Base-by-base conservation (phyloP, 345 rosid species). In the Eutrema japonicum region DNA sequence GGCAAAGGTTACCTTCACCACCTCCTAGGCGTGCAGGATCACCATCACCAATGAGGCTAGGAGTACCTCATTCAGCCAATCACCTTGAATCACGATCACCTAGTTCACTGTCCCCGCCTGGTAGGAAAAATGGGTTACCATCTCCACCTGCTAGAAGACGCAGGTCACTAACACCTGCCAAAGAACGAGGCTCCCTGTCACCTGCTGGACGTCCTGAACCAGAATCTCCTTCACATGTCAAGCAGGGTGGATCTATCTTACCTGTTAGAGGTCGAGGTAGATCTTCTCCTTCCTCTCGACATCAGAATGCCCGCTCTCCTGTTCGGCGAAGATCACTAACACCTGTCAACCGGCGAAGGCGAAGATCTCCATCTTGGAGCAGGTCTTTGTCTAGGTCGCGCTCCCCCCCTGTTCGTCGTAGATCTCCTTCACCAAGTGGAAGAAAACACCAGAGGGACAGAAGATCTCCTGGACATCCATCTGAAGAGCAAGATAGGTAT, bases 401-500 rank as follows among this genome's bases (percentile, higher is more conserved):
- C 50, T 89, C 84, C 26, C 81, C 95, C 67, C 81, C 86, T 64
- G 67, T 64, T 46, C 82, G 45, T 2, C 85, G 14, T 55, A 78
- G 82, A 59, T 77, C 84, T 59, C 83, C 77, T 58, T 84, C 85
- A 45, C 85, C 87, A 3, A 49, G 37, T 59, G 78, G 69, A 79
- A 82, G 82, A 74, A 77, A 11, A 59, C 81, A 80, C 36, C 55
- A 73, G 37, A 73, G 68, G 64, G 86, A 72, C 7, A 45, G 18
- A 63, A 75, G 85, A 63, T 80, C 87, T 22, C 82, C 89, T 14
- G 64, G 48, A 11, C 83, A 64, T 40, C 82, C 82, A 78, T 80
- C 78, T 36, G 73, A 72, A 74, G 90, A 69, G 78, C 82, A 78
- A 80, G 65, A 67, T 36, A 80, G 89, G 98, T 93, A 80, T 60